Conservation (phyloP, 768 basidiomycete genomes). For the Boletus tomentosulus region DNA sequence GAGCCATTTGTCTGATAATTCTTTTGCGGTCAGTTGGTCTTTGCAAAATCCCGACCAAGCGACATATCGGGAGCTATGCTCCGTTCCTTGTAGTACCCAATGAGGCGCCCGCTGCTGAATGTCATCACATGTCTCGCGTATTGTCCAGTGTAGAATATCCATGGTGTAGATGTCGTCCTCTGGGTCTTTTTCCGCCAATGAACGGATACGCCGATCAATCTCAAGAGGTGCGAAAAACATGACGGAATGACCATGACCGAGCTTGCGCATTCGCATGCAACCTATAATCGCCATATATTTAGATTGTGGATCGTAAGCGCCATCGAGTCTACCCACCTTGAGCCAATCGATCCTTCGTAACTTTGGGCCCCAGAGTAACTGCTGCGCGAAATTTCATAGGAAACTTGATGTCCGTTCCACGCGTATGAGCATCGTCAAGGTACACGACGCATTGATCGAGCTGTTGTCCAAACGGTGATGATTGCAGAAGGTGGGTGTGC, state of each 20-base stretch:
- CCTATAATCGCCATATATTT: too few species aligned
- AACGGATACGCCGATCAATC: conserved; percentile 36
- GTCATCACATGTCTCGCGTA: conserved; percentile 8
- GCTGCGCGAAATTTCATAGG: conserved; percentile 4
- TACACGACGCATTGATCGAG: conserved; percentile 5
- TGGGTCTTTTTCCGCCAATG: conserved; percentile 8
- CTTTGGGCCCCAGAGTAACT: too few species aligned
- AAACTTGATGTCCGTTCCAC: conserved; percentile 16
- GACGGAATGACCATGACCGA: conserved; percentile 33
- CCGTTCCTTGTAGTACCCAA: conserved; percentile 43
- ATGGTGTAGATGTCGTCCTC: conserved; percentile 6
- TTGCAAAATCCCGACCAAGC: conserved; percentile 18
- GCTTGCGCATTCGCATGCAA: too few species aligned
- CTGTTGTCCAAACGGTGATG: conserved; percentile 24
- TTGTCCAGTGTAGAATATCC: conserved; percentile 42
- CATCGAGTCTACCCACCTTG: too few species aligned
- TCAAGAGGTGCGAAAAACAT: conserved; percentile 47
- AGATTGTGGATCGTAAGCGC: too few species aligned
- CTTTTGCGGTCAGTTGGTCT: neutral
- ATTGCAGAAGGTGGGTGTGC: conserved; percentile 31
- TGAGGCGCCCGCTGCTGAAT: conserved; percentile 37
- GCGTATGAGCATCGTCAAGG: conserved; percentile 14
- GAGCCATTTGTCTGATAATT: conserved; percentile 31
- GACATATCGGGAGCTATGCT: conserved; percentile 29
- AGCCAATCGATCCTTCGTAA: too few species aligned